phyloP scores from a whole-genome alignment of 768 basidiomycete species.

The Mycena latifolia region DNA sequence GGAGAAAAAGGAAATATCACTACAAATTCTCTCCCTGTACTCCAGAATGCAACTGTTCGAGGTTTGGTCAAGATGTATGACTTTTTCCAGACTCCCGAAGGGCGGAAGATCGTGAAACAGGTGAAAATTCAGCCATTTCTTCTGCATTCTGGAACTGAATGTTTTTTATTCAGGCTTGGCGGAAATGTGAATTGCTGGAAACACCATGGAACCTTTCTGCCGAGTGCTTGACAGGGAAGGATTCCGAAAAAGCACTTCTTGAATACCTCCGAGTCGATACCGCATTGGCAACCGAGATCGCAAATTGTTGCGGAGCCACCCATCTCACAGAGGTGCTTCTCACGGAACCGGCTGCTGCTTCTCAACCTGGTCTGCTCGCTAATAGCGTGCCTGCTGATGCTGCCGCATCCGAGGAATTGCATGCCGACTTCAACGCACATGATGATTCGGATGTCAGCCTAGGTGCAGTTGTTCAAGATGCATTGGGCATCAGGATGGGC shows the following conservation, averaged over 20 bases:
- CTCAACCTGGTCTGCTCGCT: no score
- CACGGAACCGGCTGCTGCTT: no score
- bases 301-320: not conserved
- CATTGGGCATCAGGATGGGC: no score
- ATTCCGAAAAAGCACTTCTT: not conserved
- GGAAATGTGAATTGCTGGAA: not conserved
- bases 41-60: not conserved
- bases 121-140: no score
- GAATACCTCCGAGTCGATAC: slow-evolving; percentile 1
- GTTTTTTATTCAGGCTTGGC: not conserved
- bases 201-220: slow-evolving; percentile 5
- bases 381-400: no score
- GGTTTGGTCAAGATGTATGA: slow-evolving; percentile 2
- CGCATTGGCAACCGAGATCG: not conserved
- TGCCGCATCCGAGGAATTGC: no score
- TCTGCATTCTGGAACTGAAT: no score
- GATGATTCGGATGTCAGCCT: no score
- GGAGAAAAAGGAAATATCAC: not conserved
- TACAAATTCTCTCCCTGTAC: not conserved
- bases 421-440: no score
- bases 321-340: not conserved
- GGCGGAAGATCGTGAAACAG: not conserved
- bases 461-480: no score
- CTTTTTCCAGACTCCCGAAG: not conserved
- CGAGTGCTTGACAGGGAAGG: slow-evolving; percentile 2